phyloP scores from a whole-genome alignment of 2,329 filamentous ascomycete species.

The Alternaria solani region DNA sequence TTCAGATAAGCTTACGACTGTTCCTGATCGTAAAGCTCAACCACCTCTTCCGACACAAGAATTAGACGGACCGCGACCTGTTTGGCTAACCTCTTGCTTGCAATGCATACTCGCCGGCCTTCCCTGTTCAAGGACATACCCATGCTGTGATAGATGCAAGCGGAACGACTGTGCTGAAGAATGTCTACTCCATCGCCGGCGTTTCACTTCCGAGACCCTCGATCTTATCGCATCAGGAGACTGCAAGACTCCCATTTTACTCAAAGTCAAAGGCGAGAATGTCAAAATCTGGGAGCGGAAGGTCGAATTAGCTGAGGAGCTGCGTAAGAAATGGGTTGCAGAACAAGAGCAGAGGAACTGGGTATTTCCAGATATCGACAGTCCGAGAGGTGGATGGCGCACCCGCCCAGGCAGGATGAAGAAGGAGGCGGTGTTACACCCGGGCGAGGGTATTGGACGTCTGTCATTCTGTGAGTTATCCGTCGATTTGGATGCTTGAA shows the following conservation, averaged over 20 bases:
- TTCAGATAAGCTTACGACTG: not conserved
- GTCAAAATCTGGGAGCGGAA: conserved; percentile 27
- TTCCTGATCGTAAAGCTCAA: not conserved
- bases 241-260: conserved; percentile 24
- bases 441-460: conserved; percentile 22
- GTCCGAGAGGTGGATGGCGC: conserved; percentile 12
- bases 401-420: not conserved
- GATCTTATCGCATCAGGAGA: not conserved
- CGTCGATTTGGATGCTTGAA: conserved; percentile 2
- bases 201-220: conserved; percentile 22
- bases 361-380: conserved; percentile 29
- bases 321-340: conserved; percentile 21
- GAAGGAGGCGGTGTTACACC: not conserved
- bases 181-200: conserved; percentile 38
- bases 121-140: conserved; percentile 40
- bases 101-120: conserved; percentile 39
- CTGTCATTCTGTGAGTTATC: conserved; percentile 3
- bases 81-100: conserved; percentile 39
- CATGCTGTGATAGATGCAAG: conserved; percentile 39
- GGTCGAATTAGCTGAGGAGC: conserved; percentile 11
- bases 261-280: conserved; percentile 28
- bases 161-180: conserved; percentile 21
- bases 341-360: conserved; percentile 36
- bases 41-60: not conserved
- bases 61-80: conserved; percentile 14